Base-by-base conservation (phyloP, 225 moss, liverwort and hornwort genomes). In the Antitrichia curtipendula region DNA sequence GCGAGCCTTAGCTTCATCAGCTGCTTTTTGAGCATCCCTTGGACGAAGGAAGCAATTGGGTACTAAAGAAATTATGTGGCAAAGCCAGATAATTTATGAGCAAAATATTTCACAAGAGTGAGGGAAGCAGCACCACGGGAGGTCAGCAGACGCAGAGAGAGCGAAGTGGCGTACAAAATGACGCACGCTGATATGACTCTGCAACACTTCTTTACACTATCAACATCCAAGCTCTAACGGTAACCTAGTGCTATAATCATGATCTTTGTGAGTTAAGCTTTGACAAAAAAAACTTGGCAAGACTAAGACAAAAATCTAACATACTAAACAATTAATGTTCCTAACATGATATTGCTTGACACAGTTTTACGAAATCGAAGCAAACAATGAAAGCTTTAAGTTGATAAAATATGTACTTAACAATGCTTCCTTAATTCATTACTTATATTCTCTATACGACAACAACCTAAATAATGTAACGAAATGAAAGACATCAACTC, bases 101-200 rank as follows among this genome's bases (percentile, higher is more conserved):
- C 86, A 91, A 88, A 87, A 96, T 94, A 97, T 92, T 96, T 96
- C 97, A 98, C 97, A 99, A 95, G 90, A 96, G 90, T 94, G 94
- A 93, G 81, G 92, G 98, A 96, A 95, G 98, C 98, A 99, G 97
- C 98, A 98, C 96, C 96, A 99, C 98, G 98, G 97, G 95, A 96
- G 98, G 98, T 99, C 98, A 99, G 98, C 98, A 99, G 97, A 99
- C 97, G 98, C 96, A 99, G 97, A 99, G 96, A 98, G 96, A 95
- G 95, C 91, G 96, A 94, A 95, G 94, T 93, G 96, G 97, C 98
- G 94, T 93, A 96, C 94, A 94, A 92, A 94, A 94, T 95, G 97
- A 97, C 95, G 96, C 96, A 98, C 98, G 97, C 95, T 97, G 97
- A 96, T 97, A 91, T 88, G 94, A 93, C 93, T 99, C 98, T 99